Evolutionary conservation across 805 yeast genomes (phyloP).

Genomic region (Kluyveromyces wickerhamii): DNA sequence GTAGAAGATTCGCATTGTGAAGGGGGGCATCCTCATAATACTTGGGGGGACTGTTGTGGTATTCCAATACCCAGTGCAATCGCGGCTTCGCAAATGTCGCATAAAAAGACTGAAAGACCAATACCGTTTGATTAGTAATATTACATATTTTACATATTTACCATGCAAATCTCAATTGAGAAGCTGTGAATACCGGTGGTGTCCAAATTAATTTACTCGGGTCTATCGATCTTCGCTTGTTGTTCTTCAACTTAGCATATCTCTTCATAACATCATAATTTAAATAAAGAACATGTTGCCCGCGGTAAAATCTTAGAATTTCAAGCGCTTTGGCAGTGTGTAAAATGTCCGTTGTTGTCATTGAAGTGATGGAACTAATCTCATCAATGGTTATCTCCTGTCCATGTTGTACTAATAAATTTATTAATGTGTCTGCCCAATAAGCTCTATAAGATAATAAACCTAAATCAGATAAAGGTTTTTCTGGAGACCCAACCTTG

Average conservation of each 20-base stretch:
- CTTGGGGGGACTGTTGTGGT: conserved; percentile 99
- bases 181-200: conserved; percentile 91
- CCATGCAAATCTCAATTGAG: conserved; percentile 95
- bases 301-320: conserved; percentile 86
- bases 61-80: conserved; percentile 92
- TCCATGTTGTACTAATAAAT: conserved; percentile 56
- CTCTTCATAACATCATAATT: conserved; percentile 75
- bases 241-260: conserved; percentile 62
- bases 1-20: conserved; percentile 34
- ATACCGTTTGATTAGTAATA: conserved; percentile 57
- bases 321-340: conserved; percentile 90
- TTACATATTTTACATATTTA: conserved; percentile 25
- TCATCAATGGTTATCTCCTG: conserved; percentile 81
- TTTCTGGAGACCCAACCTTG: conserved; percentile 94
- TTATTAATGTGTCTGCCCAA: conserved; percentile 89
- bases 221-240: conserved; percentile 69
- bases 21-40: conserved; percentile 33
- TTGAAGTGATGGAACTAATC: conserved; percentile 73
- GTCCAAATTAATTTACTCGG: conserved; percentile 75
- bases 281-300: conserved; percentile 83
- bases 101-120: conserved; percentile 30
- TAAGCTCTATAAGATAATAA: conserved; percentile 86
- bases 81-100: conserved; percentile 66
- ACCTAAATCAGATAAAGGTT: conserved; percentile 93
- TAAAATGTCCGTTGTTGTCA: conserved; percentile 93